Evolutionary conservation across 148 eudicot genomes (phyloP).

Genomic region (Cornus suecica): DNA sequence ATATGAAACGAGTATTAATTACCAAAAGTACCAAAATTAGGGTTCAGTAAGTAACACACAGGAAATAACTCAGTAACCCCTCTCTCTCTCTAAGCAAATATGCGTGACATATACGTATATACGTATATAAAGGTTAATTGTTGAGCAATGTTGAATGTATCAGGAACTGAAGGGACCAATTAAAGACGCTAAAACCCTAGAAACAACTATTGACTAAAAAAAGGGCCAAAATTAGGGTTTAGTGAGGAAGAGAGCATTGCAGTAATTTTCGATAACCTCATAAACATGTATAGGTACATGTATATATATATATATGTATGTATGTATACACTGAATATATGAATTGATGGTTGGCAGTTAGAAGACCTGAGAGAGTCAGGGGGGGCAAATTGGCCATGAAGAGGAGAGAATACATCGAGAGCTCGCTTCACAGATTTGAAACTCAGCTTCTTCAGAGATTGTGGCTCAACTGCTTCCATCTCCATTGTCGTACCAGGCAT

Average conservation of each 20-base stretch:
- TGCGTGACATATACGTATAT: too few species aligned
- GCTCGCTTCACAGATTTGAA: slow-evolving; percentile 78
- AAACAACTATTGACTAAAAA: not conserved
- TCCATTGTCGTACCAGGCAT: slow-evolving; percentile 28
- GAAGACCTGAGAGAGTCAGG: slow-evolving; percentile 64
- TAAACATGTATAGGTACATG: not conserved
- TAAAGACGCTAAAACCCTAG: not conserved
- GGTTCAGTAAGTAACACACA: too few species aligned
- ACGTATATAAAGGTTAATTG: too few species aligned
- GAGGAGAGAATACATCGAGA: slow-evolving; percentile 80
- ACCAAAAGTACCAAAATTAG: too few species aligned
- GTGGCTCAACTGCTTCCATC: slow-evolving; percentile 77
- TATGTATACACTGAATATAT: not conserved
- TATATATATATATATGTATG: not conserved
- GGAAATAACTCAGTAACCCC: too few species aligned
- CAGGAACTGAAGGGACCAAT: not conserved
- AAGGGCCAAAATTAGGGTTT: slow-evolving; percentile 22
- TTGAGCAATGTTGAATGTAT: not conserved
- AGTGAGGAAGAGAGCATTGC: not conserved
- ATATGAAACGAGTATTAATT: too few species aligned
- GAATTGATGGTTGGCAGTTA: not conserved
- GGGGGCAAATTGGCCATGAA: slow-evolving; percentile 67
- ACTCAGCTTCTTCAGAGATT: slow-evolving; percentile 75
- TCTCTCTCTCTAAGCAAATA: too few species aligned
- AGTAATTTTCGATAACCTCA: not conserved